Conservation (phyloP, 202 grass and related monocot genomes). For the Schoenoplectus triqueter region DNA sequence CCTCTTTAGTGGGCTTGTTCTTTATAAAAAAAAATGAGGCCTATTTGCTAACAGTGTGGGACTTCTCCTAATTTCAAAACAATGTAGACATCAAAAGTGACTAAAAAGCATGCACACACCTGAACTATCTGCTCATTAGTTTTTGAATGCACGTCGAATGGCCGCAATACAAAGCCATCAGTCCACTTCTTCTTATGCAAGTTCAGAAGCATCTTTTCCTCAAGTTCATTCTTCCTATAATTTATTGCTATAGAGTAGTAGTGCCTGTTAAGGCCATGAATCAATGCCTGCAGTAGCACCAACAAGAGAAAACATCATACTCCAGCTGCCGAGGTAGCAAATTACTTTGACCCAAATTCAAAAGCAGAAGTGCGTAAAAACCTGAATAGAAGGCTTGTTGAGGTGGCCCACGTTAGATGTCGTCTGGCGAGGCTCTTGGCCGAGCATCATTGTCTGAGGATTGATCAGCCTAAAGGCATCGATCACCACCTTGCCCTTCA, state of each 20-base stretch:
- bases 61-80: neutral
- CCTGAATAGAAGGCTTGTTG: slow-evolving; percentile 89
- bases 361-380: neutral
- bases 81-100: neutral
- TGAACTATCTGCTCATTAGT: slow-evolving; percentile 95
- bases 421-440: slow-evolving; percentile 80
- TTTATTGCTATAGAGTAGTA: slow-evolving; percentile 97
- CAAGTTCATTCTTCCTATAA: slow-evolving; percentile 93
- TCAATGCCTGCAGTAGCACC: slow-evolving; percentile 62
- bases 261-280: slow-evolving; percentile 78
- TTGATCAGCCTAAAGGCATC: slow-evolving; percentile 93
- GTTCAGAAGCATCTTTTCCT: slow-evolving; percentile 92
- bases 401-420: slow-evolving; percentile 93
- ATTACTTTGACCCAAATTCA: neutral
- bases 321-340: neutral
- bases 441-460: slow-evolving; percentile 86
- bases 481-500: slow-evolving; percentile 98
- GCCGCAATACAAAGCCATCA: slow-evolving; percentile 72
- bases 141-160: slow-evolving; percentile 74
- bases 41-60: neutral
- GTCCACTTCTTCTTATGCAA: slow-evolving; percentile 97
- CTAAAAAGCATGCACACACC: slow-evolving; percentile 43
- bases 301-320: slow-evolving; percentile 23
- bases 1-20: neutral
- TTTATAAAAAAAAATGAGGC: neutral